Conservation (phyloP, 1,284 basidiomycete genomes). For the Cystobasidiaceae sp. region DNA sequence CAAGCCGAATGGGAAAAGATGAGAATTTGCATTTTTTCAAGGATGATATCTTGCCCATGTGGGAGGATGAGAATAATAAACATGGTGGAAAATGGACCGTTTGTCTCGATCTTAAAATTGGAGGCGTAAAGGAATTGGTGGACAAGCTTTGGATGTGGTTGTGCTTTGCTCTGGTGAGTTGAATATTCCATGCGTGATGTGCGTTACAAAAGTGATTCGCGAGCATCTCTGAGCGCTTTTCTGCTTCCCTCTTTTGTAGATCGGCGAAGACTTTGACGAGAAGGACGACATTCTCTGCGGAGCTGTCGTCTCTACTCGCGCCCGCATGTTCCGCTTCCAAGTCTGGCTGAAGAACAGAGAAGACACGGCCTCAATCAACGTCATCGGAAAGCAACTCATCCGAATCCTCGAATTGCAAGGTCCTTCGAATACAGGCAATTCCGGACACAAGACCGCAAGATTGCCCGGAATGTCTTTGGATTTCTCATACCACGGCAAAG, state of each 20-base stretch:
- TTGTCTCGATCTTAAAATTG: constrained; percentile 34
- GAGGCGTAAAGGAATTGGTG: constrained; percentile 40
- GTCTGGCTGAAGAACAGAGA: constrained; percentile 42
- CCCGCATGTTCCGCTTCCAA: constrained; percentile 44
- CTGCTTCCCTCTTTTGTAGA: too few species aligned
- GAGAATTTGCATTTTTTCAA: constrained; percentile 47
- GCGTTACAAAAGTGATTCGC: too few species aligned
- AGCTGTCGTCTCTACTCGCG: constrained; percentile 44
- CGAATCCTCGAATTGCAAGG: constrained; percentile 39
- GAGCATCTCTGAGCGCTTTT: too few species aligned
- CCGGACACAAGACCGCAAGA: too few species aligned
- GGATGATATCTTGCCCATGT: constrained; percentile 47
- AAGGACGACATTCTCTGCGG: constrained; percentile 42
- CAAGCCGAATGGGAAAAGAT: constrained; percentile 43
- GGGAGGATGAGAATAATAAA: constrained; percentile 46
- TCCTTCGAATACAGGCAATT: constrained; percentile 18
- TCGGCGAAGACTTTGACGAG: constrained; percentile 46
- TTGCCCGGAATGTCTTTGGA: constrained; percentile 11
- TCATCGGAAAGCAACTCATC: constrained; percentile 39
- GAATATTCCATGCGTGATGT: too few species aligned
- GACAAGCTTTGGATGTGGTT: constrained; percentile 47
- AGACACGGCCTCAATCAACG: constrained; percentile 42
- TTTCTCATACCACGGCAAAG: constrained; percentile 12
- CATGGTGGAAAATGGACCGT: constrained; percentile 46
- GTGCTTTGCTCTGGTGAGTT: constrained; percentile 42